These are phyloP conservation scores for Ceratocystis diversiconidia DNA, from an alignment of 2,329 filamentous ascomycete species.

Conservation along the genomic window DNA sequence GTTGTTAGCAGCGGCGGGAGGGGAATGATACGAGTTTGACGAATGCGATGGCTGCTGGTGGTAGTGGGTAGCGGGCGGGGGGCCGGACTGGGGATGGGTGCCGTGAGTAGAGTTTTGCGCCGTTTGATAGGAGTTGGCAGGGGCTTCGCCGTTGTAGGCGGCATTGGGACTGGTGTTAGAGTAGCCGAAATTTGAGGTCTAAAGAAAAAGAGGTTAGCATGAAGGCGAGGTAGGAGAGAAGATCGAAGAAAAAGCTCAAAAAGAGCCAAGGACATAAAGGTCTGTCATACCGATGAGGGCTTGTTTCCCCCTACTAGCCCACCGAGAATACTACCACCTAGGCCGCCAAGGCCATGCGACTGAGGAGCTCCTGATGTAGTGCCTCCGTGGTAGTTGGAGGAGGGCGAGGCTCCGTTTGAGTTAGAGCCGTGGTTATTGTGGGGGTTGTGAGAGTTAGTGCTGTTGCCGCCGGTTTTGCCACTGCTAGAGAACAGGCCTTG, in stretches of 20 bases:
- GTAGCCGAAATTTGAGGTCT: constrained; percentile 49
- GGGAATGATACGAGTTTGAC: constrained; percentile 26
- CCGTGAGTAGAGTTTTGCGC: constrained; percentile 13
- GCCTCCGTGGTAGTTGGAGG: constrained; percentile 34
- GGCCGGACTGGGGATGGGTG: constrained; percentile 14
- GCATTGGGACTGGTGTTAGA: constrained; percentile 41
- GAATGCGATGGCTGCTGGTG: constrained; percentile 13
- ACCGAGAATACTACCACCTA: constrained; percentile 41
- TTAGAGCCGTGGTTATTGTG: constrained; percentile 23
- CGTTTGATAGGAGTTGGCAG: constrained; percentile 45
- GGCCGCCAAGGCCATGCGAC: constrained; percentile 29
- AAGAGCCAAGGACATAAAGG: background rate
- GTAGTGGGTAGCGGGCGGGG: constrained; percentile 8
- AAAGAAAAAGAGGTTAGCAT: constrained; percentile 22
- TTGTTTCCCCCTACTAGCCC: constrained; percentile 40
- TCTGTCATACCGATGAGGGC: constrained; percentile 21
- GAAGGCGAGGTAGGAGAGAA: background rate
- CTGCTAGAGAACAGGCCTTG: constrained; percentile 40
- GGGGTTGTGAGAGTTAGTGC: constrained; percentile 17
- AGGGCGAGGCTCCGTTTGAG: background rate
- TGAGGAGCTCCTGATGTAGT: constrained; percentile 29
- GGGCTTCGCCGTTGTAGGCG: constrained; percentile 47
- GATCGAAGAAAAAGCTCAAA: background rate
- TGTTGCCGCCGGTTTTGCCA: constrained; percentile 22
- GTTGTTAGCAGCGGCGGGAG: constrained; percentile 14